Evolutionary conservation across 495 filamentous ascomycete genomes (phyloP).

Genomic region (Aspergillus affinis): DNA sequence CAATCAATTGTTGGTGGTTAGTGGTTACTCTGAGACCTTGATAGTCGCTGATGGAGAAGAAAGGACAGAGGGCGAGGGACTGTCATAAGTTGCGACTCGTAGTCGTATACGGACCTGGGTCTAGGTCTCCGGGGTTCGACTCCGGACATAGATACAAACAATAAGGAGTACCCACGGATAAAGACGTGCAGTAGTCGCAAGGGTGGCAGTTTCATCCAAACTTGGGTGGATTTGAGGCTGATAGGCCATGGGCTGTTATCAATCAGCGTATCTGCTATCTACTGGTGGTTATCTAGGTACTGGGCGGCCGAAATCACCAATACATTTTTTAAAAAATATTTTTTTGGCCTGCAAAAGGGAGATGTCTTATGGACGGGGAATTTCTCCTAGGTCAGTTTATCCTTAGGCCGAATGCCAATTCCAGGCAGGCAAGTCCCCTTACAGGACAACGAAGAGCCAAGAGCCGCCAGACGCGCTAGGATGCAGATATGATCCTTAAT

Average conservation of each 20-base stretch:
- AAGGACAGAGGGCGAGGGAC: too few species aligned
- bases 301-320: too few species aligned
- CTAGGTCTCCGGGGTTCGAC: neutral
- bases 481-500: slow-evolving; percentile 45
- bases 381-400: neutral
- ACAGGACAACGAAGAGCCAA: slow-evolving; percentile 28
- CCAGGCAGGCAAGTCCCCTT: slow-evolving; percentile 14
- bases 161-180: neutral
- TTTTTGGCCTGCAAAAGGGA: neutral
- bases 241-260: neutral
- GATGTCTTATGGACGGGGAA: neutral
- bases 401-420: neutral
- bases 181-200: neutral
- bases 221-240: neutral
- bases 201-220: neutral
- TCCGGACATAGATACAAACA: neutral
- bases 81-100: too few species aligned
- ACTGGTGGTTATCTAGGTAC: neutral
- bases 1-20: neutral
- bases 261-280: neutral
- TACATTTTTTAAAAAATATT: neutral
- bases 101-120: too few species aligned
- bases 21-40: neutral
- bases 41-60: neutral
- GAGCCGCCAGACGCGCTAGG: slow-evolving; percentile 34